Conservation (phyloP, 768 basidiomycete genomes). For the Trametes cingulata region DNA sequence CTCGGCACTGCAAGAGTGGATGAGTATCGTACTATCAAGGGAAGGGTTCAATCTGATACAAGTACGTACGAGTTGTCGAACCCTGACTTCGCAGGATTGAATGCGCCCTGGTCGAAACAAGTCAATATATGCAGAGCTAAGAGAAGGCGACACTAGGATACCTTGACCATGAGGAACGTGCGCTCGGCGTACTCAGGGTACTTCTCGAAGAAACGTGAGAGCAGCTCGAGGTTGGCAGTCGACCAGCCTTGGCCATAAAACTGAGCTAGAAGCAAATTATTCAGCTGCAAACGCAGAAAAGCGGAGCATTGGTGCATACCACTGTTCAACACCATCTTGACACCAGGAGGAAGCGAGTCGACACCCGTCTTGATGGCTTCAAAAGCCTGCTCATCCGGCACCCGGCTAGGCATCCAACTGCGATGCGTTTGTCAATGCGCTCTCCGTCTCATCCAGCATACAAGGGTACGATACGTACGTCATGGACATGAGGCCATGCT, state of each 20-base stretch:
- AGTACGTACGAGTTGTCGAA: conserved; percentile 34
- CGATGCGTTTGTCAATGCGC: neutral
- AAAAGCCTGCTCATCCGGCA: conserved; percentile 61
- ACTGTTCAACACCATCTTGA: conserved; percentile 53
- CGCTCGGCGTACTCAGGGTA: conserved; percentile 45
- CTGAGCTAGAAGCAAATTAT: conserved; percentile 36
- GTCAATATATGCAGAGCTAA: too few relatives aligned
- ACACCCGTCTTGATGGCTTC: conserved; percentile 57
- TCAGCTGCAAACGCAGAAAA: neutral
- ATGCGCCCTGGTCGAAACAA: conserved; percentile 21
- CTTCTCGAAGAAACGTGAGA: conserved; percentile 51
- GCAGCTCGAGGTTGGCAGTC: conserved; percentile 47
- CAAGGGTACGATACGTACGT: conserved; percentile 38
- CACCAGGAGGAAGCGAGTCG: conserved; percentile 41
- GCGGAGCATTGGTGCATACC: conserved; percentile 32
- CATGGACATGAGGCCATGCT: conserved; percentile 59
- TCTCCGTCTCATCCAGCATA: too few relatives aligned
- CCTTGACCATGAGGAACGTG: conserved; percentile 52
- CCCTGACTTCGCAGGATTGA: neutral
- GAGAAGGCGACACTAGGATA: too few relatives aligned
- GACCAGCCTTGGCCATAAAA: conserved; percentile 52
- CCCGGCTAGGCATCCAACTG: conserved; percentile 40
- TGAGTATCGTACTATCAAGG: too few relatives aligned
- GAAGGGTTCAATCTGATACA: too few relatives aligned
- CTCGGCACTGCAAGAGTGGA: conserved; percentile 33